Evolutionary conservation across 2,329 filamentous ascomycete genomes (phyloP), one percentile per base, ranked within the genome.

Genomic region (Ilyonectria mors-panacis): DNA sequence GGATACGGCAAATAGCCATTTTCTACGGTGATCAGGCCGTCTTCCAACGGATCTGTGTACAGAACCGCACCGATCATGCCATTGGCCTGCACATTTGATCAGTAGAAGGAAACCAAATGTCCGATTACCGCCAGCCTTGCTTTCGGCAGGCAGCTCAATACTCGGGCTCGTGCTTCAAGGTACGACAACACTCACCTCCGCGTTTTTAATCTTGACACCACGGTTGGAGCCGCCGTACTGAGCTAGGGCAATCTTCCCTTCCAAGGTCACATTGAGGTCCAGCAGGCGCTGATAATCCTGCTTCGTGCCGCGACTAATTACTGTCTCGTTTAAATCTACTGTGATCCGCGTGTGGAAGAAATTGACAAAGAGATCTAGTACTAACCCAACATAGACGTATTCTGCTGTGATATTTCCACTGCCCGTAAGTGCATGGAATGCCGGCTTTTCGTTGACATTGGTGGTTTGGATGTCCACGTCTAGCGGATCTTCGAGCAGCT

Each of bases 371-470:
- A 21, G 30, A 7, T 13, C 4, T 12, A 17, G 2, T 1, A 9
- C 62, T 64, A 6, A 71, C 69, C 69, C 69, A 1, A 71, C 69
- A n/a, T 71, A 71, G 1, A 71, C 57, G 15, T 71, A 71, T 67
- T 71, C 66, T 1, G 69, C 69, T 42, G 39, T 54, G 0, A 65
- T 53, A 1, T 39, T 35, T 1, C 69, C 69, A 21, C 69, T 71
- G 0, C 69, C 69, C 1, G 69, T 53, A 0, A 71, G 57, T 0
- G 69, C 69, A 30, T 71, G 69, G 1, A 62, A 71, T 0, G 69
- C 69, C 2, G 50, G 56, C 23, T 71, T 28, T 0, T 71, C 69
- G 17, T 70, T 55, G 0, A 59, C 50, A 15, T 67, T 71, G 0
- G 23, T 51, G 1, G 69, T 71, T 23, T 71, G 69, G 0, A 51